phyloP scores from a whole-genome alignment of 2,329 filamentous ascomycete species.

The Venturia carpophila region DNA sequence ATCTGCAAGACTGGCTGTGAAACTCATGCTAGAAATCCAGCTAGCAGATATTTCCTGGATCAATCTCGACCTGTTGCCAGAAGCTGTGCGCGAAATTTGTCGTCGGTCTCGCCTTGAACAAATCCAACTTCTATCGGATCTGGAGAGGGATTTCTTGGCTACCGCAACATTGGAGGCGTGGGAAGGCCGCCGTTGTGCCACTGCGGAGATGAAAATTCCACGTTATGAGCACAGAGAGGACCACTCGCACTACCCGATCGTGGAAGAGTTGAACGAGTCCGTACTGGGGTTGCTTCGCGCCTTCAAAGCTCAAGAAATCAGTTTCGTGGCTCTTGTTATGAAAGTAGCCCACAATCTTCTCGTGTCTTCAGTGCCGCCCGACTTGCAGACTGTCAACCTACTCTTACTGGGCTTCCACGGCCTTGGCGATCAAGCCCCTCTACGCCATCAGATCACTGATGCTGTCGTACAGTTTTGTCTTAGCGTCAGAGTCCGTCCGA shows the following conservation, averaged over 20 bases:
- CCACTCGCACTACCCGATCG: background rate
- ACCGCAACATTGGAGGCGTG: background rate
- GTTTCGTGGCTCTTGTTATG: slow-evolving; percentile 23
- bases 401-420: slow-evolving; percentile 58
- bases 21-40: background rate
- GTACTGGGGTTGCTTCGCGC: slow-evolving; percentile 25
- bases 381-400: slow-evolving; percentile 62
- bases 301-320: background rate
- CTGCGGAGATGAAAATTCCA: background rate
- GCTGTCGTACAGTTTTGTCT: slow-evolving; percentile 28
- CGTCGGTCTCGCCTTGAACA: slow-evolving; percentile 1
- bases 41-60: background rate
- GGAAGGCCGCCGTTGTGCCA: background rate
- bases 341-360: slow-evolving; percentile 58
- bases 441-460: slow-evolving; percentile 17
- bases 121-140: slow-evolving; percentile 22
- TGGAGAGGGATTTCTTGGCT: background rate
- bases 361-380: slow-evolving; percentile 52
- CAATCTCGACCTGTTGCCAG: slow-evolving; percentile 14
- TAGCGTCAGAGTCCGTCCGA: slow-evolving; percentile 36
- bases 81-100: slow-evolving; percentile 9
- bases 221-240: background rate
- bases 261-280: slow-evolving; percentile 26
- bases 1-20: slow-evolving; percentile 32
- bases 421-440: background rate